A percentile compares a stretch with the other conserved stretches of the same genome.
Conservation (phyloP, 2,329 filamentous ascomycete species). For the Sporothrix globosa region DNA sequence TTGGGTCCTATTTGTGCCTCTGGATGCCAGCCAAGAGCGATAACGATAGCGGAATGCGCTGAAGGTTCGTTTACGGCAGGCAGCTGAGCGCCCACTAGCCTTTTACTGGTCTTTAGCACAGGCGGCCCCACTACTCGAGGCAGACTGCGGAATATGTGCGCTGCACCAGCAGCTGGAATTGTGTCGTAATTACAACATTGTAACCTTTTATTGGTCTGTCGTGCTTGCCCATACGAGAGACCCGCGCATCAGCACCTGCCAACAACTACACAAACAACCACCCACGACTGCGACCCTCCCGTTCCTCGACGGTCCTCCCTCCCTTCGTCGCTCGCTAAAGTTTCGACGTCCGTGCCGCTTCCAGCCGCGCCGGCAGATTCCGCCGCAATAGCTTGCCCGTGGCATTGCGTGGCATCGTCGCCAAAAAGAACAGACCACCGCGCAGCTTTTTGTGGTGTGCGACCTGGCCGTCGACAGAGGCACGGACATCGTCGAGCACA, state of each 20-base stretch:
- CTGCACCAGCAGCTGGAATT: too few relatives aligned
- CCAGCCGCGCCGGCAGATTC: constrained; percentile 18
- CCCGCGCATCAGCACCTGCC: not conserved
- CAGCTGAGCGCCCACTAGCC: not conserved
- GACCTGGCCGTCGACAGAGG: constrained; percentile 1
- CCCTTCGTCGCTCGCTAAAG: not conserved
- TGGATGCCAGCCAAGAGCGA: not conserved
- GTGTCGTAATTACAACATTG: not conserved
- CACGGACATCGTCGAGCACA: not conserved
- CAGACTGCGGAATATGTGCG: too few relatives aligned
- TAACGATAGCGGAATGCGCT: not conserved
- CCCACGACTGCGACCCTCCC: not conserved
- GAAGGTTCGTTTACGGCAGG: not conserved
- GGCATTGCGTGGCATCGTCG: constrained; percentile 3
- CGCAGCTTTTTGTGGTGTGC: constrained; percentile 1
- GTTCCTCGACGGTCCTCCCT: not conserved
- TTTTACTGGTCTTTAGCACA: not conserved
- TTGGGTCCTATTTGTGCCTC: not conserved
- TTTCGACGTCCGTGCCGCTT: constrained; percentile 3
- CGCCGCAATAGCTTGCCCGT: constrained; percentile 25
- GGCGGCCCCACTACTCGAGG: too few relatives aligned
- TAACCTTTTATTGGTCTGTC: not conserved
- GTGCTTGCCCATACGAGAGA: not conserved
- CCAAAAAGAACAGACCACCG: not conserved
- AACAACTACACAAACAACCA: not conserved